Conservation (phyloP, 2,329 filamentous ascomycete species). For the Madurella mycetomatis region DNA sequence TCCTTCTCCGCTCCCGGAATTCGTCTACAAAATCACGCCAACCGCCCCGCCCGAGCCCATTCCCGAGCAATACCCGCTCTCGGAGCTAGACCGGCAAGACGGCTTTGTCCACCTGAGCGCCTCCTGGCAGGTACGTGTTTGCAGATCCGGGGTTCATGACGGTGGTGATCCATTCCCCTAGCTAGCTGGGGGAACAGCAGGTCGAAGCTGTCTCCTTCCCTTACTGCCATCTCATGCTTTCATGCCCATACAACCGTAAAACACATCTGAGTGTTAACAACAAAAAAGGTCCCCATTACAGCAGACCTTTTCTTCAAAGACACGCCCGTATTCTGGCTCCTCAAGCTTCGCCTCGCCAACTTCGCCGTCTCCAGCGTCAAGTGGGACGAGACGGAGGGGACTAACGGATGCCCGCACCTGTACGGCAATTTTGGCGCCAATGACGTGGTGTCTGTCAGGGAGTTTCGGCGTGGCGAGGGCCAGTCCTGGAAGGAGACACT, state of each 20-base stretch:
- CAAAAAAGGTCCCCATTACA: slow-evolving; percentile 41
- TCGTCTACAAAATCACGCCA: slow-evolving; percentile 59
- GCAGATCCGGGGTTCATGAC: not conserved
- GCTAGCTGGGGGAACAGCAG: not conserved
- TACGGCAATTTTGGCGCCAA: slow-evolving; percentile 53
- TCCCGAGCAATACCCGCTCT: slow-evolving; percentile 52
- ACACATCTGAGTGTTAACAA: not conserved
- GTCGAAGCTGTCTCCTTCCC: slow-evolving; percentile 4
- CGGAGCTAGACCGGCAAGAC: slow-evolving; percentile 55
- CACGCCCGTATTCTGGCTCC: slow-evolving; percentile 41
- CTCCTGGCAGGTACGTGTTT: slow-evolving; percentile 43
- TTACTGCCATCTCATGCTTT: not conserved
- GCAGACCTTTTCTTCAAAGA: slow-evolving; percentile 42
- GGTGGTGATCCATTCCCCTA: no score
- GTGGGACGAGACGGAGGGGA: slow-evolving; percentile 47
- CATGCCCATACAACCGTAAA: not conserved
- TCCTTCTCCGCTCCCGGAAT: slow-evolving; percentile 35
- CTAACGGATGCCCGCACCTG: slow-evolving; percentile 53
- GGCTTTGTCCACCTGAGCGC: slow-evolving; percentile 60
- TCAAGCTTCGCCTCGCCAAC: slow-evolving; percentile 49
- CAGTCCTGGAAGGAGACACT: slow-evolving; percentile 47
- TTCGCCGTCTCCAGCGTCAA: slow-evolving; percentile 40
- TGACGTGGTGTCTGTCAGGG: slow-evolving; percentile 45
- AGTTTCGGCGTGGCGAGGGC: slow-evolving; percentile 42
- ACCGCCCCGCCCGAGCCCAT: slow-evolving; percentile 48